Evolutionary conservation across 176 grass and related monocot species (phyloP).

Genomic region (Poa annua): DNA sequence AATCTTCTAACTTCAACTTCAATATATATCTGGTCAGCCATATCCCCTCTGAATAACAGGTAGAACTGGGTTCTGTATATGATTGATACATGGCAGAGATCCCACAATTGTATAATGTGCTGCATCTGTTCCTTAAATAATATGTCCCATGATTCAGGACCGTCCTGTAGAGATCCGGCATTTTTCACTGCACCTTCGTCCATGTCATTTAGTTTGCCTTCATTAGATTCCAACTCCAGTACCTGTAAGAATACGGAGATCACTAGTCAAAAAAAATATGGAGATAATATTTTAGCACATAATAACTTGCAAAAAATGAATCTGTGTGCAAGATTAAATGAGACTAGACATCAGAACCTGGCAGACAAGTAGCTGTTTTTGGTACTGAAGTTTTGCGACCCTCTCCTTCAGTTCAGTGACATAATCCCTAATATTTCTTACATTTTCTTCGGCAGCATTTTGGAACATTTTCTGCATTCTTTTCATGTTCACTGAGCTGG

Average conservation of each 20-base stretch:
- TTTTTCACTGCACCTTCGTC: slow-evolving; percentile 46
- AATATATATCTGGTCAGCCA: slow-evolving; percentile 91
- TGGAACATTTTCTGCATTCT: slow-evolving; percentile 97
- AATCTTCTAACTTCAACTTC: slow-evolving; percentile 86
- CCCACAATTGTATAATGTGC: slow-evolving; percentile 85
- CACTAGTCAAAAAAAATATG: neutral
- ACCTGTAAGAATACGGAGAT: slow-evolving; percentile 58
- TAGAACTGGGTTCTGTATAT: slow-evolving; percentile 95
- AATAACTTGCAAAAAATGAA: neutral
- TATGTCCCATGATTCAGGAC: slow-evolving; percentile 65
- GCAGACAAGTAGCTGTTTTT: slow-evolving; percentile 92
- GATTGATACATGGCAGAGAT: slow-evolving; percentile 86
- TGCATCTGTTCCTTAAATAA: slow-evolving; percentile 85
- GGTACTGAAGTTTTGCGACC: slow-evolving; percentile 97
- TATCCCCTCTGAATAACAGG: slow-evolving; percentile 80
- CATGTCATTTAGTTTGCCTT: slow-evolving; percentile 51
- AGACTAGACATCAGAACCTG: slow-evolving; percentile 59
- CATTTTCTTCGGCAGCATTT: slow-evolving; percentile 96
- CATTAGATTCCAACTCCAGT: slow-evolving; percentile 91
- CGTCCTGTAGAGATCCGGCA: slow-evolving; percentile 42
- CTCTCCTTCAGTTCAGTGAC: slow-evolving; percentile 95
- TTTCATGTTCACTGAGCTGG: slow-evolving; percentile 96
- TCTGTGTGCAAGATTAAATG: slow-evolving; percentile 22
- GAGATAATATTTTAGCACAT: slow-evolving; percentile 36
- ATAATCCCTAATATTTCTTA: slow-evolving; percentile 81